Conservation (phyloP, 73 alveolate genomes). For the Uronychia binucleata region DNA sequence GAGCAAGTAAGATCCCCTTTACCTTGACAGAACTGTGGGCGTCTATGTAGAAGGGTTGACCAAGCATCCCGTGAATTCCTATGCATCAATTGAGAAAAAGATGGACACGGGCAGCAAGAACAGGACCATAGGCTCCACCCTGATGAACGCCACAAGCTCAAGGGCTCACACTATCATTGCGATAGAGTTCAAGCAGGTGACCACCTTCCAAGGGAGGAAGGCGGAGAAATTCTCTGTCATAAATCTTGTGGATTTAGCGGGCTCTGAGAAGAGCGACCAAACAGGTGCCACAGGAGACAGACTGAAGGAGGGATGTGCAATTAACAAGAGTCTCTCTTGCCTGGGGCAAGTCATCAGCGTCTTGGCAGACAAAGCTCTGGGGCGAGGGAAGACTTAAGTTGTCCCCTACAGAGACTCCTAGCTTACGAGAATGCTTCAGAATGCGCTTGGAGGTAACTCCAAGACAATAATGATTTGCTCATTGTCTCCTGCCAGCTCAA, state of each 20-base stretch:
- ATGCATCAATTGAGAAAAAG: slow-evolving; percentile 49
- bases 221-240: slow-evolving; percentile 61
- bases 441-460: slow-evolving; percentile 98
- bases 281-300: slow-evolving; percentile 82
- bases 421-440: slow-evolving; percentile 97
- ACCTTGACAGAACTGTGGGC: slow-evolving; percentile 19
- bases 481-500: slow-evolving; percentile 97
- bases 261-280: slow-evolving; percentile 72
- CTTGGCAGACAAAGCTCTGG: slow-evolving; percentile 68
- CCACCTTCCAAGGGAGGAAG: slow-evolving; percentile 35
- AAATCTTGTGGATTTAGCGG: slow-evolving; percentile 85
- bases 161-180: slow-evolving; percentile 74
- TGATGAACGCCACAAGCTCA: slow-evolving; percentile 55
- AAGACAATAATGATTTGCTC: slow-evolving; percentile 99
- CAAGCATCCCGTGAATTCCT: slow-evolving; percentile 61
- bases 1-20: slow-evolving; percentile 30
- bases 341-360: slow-evolving; percentile 72
- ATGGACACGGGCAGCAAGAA: slow-evolving; percentile 65
- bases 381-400: slow-evolving; percentile 52
- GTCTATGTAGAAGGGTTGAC: slow-evolving; percentile 67
- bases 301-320: slow-evolving; percentile 81
- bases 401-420: slow-evolving; percentile 98
- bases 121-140: slow-evolving; percentile 67
- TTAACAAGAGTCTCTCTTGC: slow-evolving; percentile 62
- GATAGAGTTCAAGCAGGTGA: slow-evolving; percentile 62